Evolutionary conservation across 192 early-diverging fungal genomes (phyloP), one percentile per base, ranked within the genome.

Genomic region (Obelidium mucronatum): DNA sequence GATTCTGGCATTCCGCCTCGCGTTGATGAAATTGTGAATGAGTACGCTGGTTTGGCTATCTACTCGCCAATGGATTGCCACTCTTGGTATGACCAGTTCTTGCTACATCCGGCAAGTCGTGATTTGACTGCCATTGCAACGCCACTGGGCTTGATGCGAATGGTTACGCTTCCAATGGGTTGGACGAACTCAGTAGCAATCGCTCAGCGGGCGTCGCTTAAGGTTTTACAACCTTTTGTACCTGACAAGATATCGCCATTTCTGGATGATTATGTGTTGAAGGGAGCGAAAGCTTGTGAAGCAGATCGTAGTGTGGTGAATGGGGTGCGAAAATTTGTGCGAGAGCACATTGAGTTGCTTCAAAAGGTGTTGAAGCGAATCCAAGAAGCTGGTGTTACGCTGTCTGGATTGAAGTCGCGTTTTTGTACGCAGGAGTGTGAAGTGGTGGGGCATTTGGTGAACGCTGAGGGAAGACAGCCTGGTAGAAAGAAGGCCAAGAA

Each of bases 31-130:
- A 22, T 35, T 15, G 55, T 58, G 4, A 58, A 58, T 24, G 55
- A 58, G 55, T 58, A 58, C 24, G 28, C 55, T 15, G 55, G 55
- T 19, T 24, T 58, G 4, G 24, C 24, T 24, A 58, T 58, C 55
- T 58, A 58, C 55, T 58, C 55, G 6, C 55, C 55, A 6, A 5
- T 58, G 55, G 55, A 58, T 58, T 58, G 55, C 55, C 55, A 58
- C 8, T 58, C 28, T 19, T 58, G 55, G 55, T 58, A 58, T 24
- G 55, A 58, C 28, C 55, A 58, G 55, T 58, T 58, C 24, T 6
- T 30, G 24, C 55, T 58, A 19, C 55, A 58, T 30, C 55, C 55
- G 28, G 55, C 19, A 28, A 28, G n/a, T 19, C 55, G 55, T 24
- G 55, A 58, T 30, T 24, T 58, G 4, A 58, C 55, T 6, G 55